phyloP scores from a whole-genome alignment of 2,329 filamentous ascomycete genomes.

The Calonectria pteridis region DNA sequence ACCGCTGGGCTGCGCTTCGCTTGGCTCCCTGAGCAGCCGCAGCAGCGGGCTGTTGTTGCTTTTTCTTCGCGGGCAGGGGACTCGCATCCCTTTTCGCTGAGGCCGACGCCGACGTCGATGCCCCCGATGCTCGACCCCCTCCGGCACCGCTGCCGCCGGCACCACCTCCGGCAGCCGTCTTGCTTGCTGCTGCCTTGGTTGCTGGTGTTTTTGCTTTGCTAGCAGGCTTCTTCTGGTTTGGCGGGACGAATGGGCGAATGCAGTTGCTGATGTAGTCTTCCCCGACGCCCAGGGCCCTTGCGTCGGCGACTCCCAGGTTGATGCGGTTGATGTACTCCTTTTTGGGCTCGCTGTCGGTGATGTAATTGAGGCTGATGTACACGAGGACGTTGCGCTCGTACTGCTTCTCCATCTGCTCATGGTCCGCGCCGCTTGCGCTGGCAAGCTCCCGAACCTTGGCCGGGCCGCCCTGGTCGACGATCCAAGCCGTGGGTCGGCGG shows the following conservation, averaged over 20 bases:
- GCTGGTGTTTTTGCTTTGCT: conserved; percentile 21
- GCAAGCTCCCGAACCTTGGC: conserved; percentile 41
- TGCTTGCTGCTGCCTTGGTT: not conserved
- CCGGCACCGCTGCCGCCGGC: not conserved
- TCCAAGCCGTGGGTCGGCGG: conserved; percentile 53
- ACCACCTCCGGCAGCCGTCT: not conserved
- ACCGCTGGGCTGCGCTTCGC: conserved; percentile 30
- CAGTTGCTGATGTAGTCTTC: conserved; percentile 53
- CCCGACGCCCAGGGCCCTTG: conserved; percentile 50
- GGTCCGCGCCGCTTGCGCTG: conserved; percentile 27
- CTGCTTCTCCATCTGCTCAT: conserved; percentile 30
- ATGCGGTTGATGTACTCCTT: conserved; percentile 57
- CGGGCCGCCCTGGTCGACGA: conserved; percentile 53
- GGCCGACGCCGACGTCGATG: conserved; percentile 31
- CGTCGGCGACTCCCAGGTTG: conserved; percentile 53
- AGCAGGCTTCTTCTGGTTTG: conserved; percentile 29
- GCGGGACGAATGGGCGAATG: conserved; percentile 53
- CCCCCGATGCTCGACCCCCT: conserved; percentile 18
- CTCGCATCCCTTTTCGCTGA: conserved; percentile 5
- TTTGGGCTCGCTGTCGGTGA: conserved; percentile 50
- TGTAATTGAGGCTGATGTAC: conserved; percentile 52
- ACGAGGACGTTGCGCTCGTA: conserved; percentile 52
- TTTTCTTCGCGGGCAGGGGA: conserved; percentile 14
- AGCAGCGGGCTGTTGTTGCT: too few relatives aligned
- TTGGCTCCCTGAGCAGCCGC: conserved; percentile 28